A percentile compares a stretch with the other conserved stretches of the same genome.
phyloP scores from a whole-genome alignment of 441 rosid species.

The Adansonia grandidieri region DNA sequence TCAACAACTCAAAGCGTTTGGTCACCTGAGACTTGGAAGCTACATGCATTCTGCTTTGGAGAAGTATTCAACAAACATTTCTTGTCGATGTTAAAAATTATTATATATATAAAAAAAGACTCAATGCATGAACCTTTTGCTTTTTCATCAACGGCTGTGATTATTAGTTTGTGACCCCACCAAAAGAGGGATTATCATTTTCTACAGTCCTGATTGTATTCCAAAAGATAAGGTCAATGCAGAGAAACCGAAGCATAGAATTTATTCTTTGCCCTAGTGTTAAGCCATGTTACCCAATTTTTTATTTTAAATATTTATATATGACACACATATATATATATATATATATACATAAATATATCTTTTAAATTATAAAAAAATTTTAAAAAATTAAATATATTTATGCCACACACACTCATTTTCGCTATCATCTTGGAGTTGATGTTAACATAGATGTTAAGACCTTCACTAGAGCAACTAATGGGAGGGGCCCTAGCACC shows the following conservation, averaged over 20 bases:
- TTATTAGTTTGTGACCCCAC: conserved; percentile 30
- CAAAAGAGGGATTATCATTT: conserved; percentile 18
- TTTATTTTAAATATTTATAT: neutral
- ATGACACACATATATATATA: too few relatives aligned
- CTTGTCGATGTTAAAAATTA: neutral
- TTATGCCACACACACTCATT: too few relatives aligned
- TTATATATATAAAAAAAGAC: neutral
- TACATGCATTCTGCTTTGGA: conserved; percentile 22
- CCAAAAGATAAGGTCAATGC: neutral
- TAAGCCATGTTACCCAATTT: neutral
- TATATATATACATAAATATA: too few relatives aligned
- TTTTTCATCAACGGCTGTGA: conserved; percentile 36
- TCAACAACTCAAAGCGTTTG: conserved; percentile 42
- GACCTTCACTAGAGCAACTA: conserved; percentile 27
- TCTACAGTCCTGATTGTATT: conserved; percentile 19
- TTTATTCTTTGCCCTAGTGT: conserved; percentile 20
- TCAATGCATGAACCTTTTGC: neutral
- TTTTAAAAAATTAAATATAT: too few relatives aligned
- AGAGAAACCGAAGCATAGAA: neutral
- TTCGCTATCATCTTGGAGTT: too few relatives aligned
- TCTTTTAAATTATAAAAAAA: too few relatives aligned
- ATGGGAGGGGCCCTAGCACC: conserved; percentile 32
- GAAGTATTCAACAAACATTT: neutral
- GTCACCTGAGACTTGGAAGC: conserved; percentile 44
- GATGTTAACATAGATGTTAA: neutral